These are phyloP conservation scores for Metschnikowia gelsemii DNA, from an alignment of 805 yeast species.

Conservation along the genomic window DNA sequence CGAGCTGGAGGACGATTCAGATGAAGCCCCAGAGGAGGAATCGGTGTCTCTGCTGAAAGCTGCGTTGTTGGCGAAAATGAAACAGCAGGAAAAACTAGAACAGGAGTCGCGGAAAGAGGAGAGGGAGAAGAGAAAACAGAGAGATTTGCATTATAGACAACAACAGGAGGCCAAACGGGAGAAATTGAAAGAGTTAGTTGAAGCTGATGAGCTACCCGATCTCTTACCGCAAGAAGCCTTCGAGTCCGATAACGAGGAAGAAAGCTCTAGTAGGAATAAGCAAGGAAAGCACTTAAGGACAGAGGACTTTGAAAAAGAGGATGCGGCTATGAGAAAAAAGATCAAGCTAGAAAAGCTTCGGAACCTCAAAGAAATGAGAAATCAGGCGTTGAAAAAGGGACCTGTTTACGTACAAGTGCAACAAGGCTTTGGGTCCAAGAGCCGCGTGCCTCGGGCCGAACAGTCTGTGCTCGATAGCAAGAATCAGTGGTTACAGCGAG, in stretches of 20 bases:
- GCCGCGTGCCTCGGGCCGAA: conserved; percentile 39
- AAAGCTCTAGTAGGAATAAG: conserved; percentile 8
- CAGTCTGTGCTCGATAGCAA: conserved; percentile 30
- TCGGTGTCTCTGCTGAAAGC: conserved; percentile 31
- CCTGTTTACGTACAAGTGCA: conserved; percentile 42
- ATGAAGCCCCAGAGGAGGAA: conserved; percentile 48
- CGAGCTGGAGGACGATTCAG: conserved; percentile 21
- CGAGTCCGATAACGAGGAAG: conserved; percentile 23
- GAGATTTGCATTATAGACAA: conserved; percentile 31
- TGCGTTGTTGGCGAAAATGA: conserved; percentile 27
- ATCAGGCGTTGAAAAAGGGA: conserved; percentile 34
- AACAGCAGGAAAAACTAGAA: conserved; percentile 23
- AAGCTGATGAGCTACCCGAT: conserved; percentile 37
- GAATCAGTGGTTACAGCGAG: conserved; percentile 43
- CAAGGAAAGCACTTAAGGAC: conserved; percentile 32
- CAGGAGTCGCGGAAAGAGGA: conserved; percentile 28
- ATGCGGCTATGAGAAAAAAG: conserved; percentile 28
- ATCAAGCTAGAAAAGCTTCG: conserved; percentile 36
- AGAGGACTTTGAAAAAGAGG: conserved; percentile 35
- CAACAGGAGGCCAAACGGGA: conserved; percentile 36
- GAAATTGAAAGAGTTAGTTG: conserved; percentile 14
- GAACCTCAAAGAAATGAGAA: conserved; percentile 26
- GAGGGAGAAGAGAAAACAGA: conserved; percentile 37
- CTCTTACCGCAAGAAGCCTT: conserved; percentile 42
- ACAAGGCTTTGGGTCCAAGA: conserved; percentile 22